Conservation (phyloP, 441 rosid species). For the Syzygium malaccense region DNA sequence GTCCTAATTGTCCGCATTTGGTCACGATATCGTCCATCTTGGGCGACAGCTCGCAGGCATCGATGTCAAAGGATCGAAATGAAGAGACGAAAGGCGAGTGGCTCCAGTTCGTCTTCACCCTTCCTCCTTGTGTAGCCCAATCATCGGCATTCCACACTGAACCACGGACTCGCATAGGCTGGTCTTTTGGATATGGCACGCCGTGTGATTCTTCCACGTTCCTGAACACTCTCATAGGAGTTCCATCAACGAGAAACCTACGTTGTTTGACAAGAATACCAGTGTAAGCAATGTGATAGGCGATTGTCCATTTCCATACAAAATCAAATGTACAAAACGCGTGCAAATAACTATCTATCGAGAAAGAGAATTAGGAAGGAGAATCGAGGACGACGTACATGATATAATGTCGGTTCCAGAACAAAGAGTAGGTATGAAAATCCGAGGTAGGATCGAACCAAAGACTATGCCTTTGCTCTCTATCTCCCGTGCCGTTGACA, state of each 20-base stretch:
- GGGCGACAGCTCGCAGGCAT: background rate
- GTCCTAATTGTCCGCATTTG: background rate
- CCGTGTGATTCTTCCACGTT: background rate
- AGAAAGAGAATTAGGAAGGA: background rate
- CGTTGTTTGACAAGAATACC: background rate
- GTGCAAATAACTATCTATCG: background rate
- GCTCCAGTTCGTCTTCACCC: conserved; percentile 1
- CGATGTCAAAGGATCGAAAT: background rate
- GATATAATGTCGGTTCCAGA: background rate
- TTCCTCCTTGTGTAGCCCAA: background rate
- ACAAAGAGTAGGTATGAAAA: background rate
- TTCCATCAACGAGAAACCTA: background rate
- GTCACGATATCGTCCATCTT: background rate
- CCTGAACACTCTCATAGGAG: background rate
- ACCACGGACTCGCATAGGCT: background rate
- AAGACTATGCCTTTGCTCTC: background rate
- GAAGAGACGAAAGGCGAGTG: background rate
- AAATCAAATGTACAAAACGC: background rate
- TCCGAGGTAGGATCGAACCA: background rate
- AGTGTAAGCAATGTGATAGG: background rate
- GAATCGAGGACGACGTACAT: background rate
- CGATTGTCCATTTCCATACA: background rate
- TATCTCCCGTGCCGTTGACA: background rate
- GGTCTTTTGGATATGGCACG: background rate
- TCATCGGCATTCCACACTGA: background rate